Base-by-base conservation (phyloP, 306 rosid species). In the Quillaja saponaria region DNA sequence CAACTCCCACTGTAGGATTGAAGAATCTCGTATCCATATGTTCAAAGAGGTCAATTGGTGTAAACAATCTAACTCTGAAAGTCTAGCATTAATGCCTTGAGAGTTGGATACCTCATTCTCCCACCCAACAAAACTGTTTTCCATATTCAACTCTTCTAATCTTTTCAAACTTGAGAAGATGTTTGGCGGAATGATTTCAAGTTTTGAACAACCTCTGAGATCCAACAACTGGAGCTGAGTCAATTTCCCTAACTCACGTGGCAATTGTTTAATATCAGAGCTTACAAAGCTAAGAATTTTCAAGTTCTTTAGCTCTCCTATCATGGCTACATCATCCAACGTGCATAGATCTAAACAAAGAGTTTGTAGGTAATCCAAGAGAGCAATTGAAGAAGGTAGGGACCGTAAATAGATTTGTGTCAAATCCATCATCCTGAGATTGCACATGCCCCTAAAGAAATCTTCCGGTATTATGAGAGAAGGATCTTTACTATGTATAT, bases 351-450 rank as follows among this genome's bases (percentile, higher is more conserved):
- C 13, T 42, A 61, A n/a, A 35, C 56, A 62, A 16, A 62, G 3
- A 1, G 47, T 45, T 17, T 0, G 11, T 6, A 66, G 35, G 0
- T 66, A 31, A 17, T 18, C 47, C 10, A 67, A 39, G 12, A 34
- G 15, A 18, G 17, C 0, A 7, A 55, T 13, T 17, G 65, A 67
- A 20, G 58, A 13, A 15, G 64, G 63, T 7, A 39, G 31, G 1
- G 63, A 19, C 6, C 59, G 38, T 48, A 58, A 10, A 10, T 20
- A 17, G 42, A 68, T 19, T 3, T 38, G 4, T 0, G 18, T 18
- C 42, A 68, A 39, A 17, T 28, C 17, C 6, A 68, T 3, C 9
- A 68, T 58, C 49, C 44, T 58, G 51, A 68, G 66, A 37, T 49
- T 42, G 6, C 13, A 9, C 66, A 68, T 47, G 34, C 25, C 51